phyloP scores from a whole-genome alignment of 2,329 filamentous ascomycete genomes.

The Atkinsonella hypoxylon region DNA sequence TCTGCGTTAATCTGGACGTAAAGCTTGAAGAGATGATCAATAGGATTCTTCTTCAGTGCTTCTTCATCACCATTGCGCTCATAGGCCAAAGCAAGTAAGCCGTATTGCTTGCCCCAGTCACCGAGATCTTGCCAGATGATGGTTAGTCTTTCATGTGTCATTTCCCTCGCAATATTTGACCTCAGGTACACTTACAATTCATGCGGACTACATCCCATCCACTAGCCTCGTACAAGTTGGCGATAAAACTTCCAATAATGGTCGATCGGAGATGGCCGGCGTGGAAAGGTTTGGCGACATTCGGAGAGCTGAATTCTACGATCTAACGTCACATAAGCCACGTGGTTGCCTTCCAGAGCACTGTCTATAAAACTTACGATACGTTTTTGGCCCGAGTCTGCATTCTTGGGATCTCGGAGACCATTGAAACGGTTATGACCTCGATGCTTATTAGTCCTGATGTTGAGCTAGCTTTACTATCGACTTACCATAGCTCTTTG shows the following conservation, averaged over 20 bases:
- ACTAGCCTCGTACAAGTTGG: slow-evolving; percentile 57
- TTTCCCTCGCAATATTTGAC: neutral
- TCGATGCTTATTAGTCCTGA: slow-evolving; percentile 15
- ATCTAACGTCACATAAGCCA: slow-evolving; percentile 26
- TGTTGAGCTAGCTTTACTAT: too few species aligned
- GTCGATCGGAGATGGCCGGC: slow-evolving; percentile 67
- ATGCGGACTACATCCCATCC: slow-evolving; percentile 65
- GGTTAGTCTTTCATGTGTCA: neutral
- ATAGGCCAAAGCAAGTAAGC: slow-evolving; percentile 62
- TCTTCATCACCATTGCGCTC: slow-evolving; percentile 65
- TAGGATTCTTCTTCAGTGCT: slow-evolving; percentile 58
- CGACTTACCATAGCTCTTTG: slow-evolving; percentile 32
- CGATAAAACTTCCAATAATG: slow-evolving; percentile 67
- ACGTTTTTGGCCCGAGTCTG: slow-evolving; percentile 49
- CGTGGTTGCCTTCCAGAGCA: neutral
- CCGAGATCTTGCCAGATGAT: slow-evolving; percentile 42
- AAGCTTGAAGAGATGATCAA: slow-evolving; percentile 71
- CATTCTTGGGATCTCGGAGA: slow-evolving; percentile 48
- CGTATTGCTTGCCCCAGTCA: slow-evolving; percentile 72
- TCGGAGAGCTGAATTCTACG: slow-evolving; percentile 75
- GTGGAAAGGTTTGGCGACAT: slow-evolving; percentile 78
- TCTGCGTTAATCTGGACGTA: slow-evolving; percentile 69
- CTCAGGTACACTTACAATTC: slow-evolving; percentile 33
- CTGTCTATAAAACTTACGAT: slow-evolving; percentile 20
- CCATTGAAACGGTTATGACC: slow-evolving; percentile 52